Percentiles rank a stretch among this genome's conserved stretches.
These are phyloP conservation scores for Sporothrix mexicana DNA, from an alignment of 2,329 filamentous ascomycete genomes.

Conservation along the genomic window DNA sequence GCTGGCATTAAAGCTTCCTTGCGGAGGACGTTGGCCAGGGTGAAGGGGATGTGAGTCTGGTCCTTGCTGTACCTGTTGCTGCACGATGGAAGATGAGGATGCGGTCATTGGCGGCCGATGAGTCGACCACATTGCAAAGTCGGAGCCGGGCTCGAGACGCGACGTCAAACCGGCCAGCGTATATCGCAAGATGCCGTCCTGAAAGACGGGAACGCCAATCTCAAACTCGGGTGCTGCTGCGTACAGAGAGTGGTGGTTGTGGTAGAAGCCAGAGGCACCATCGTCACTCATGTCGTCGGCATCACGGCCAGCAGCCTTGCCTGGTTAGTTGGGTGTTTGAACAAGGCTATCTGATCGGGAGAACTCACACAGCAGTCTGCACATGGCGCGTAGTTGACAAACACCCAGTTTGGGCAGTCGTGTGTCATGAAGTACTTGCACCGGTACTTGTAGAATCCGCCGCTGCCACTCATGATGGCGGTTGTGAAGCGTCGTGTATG, in stretches of 20 bases:
- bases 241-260: not conserved
- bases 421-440: conserved; percentile 58
- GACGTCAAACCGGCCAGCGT: conserved; percentile 54
- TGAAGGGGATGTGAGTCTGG: not conserved
- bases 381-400: conserved; percentile 55
- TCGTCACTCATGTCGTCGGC: conserved; percentile 41
- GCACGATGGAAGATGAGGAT: not conserved
- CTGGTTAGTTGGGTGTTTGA: not conserved
- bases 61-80: not conserved
- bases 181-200: conserved; percentile 55
- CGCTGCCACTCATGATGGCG: conserved; percentile 49
- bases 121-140: conserved; percentile 46
- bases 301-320: conserved; percentile 58
- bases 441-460: conserved; percentile 56
- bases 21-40: not conserved
- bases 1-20: not conserved
- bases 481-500: no score
- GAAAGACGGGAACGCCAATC: conserved; percentile 37
- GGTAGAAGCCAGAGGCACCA: not conserved
- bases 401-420: conserved; percentile 58
- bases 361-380: conserved; percentile 53
- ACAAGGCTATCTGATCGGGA: conserved; percentile 29
- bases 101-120: conserved; percentile 44
- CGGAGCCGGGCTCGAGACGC: conserved; percentile 44
- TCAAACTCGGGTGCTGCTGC: conserved; percentile 29